Percentiles rank a stretch among this genome's conserved stretches.
phyloP scores from a whole-genome alignment of 345 rosid genomes.

The Eucalyptus virginea region DNA sequence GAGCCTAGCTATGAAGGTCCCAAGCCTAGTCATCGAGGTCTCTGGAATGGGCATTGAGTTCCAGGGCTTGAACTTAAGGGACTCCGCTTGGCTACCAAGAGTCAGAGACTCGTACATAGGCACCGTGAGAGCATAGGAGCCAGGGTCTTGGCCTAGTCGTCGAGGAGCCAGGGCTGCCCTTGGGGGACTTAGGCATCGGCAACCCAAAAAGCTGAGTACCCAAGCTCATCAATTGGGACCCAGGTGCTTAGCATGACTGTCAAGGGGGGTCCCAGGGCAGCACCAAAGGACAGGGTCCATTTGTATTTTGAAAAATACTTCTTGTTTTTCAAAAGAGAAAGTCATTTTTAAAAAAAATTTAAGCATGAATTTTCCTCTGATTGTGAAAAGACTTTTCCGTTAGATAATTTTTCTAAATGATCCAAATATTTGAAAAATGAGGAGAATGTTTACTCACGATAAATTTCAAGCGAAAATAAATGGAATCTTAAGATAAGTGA shows the following conservation, averaged over 20 bases:
- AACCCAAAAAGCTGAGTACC: fast-evolving
- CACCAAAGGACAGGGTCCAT: not conserved
- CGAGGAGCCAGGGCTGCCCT: not conserved
- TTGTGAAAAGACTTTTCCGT: not conserved
- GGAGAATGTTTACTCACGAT: not conserved
- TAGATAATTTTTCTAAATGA: not conserved
- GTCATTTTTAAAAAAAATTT: not conserved
- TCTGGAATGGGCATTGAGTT: not conserved
- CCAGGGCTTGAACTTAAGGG: not conserved
- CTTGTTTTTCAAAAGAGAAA: not conserved
- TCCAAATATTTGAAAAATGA: not conserved
- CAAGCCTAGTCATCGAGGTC: not conserved
- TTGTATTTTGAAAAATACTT: not conserved
- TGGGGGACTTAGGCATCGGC: not conserved
- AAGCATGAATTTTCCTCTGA: not conserved
- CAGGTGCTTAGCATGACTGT: fast-evolving
- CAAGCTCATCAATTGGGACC: not conserved
- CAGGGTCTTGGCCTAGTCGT: fast-evolving
- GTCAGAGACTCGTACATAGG: fast-evolving
- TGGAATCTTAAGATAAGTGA: not conserved
- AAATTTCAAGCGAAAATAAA: not conserved
- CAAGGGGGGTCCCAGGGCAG: fast-evolving
- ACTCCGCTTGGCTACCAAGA: not conserved
- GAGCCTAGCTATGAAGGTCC: not conserved
- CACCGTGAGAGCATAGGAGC: not conserved